Evolutionary conservation across 345 rosid species (phyloP).

Genomic region (Bruguiera sexangula): DNA sequence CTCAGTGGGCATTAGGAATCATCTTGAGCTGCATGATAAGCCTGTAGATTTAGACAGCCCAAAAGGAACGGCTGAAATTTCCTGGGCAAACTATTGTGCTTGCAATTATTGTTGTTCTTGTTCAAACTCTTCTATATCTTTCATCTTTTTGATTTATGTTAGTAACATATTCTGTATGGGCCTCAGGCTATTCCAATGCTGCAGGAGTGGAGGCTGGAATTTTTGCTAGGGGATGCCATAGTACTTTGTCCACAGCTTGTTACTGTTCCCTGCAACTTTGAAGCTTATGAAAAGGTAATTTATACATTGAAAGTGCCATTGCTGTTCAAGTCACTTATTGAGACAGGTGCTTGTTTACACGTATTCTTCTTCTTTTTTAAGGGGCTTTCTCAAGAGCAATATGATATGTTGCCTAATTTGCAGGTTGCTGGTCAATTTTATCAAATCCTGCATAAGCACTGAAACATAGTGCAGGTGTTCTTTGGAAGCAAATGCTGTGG

Average conservation of each 20-base stretch:
- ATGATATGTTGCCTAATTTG: conserved; percentile 18
- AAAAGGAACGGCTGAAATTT: conserved; percentile 95
- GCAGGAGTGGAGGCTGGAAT: conserved; percentile 86
- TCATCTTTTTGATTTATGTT: neutral
- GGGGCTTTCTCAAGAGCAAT: neutral
- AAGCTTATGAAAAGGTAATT: conserved; percentile 78
- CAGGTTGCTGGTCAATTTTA: conserved; percentile 95
- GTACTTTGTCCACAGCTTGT: conserved; percentile 77
- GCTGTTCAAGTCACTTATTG: conserved; percentile 5
- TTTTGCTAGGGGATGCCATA: conserved; percentile 89
- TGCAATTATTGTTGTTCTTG: conserved; percentile 65
- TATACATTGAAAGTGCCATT: conserved; percentile 6
- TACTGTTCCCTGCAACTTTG: conserved; percentile 85
- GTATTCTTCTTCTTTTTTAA: neutral
- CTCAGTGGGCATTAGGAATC: conserved; percentile 73
- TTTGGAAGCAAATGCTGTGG: conserved; percentile 3
- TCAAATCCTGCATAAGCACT: conserved; percentile 73
- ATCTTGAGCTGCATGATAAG: conserved; percentile 62
- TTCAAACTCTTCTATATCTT: conserved; percentile 24
- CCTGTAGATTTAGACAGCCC: conserved; percentile 89
- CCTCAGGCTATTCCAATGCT: conserved; percentile 11
- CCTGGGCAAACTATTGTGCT: conserved; percentile 94
- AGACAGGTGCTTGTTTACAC: neutral
- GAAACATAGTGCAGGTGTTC: conserved; percentile 73
- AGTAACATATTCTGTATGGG: conserved; percentile 6